Base-by-base conservation (phyloP, 805 yeast genomes). In the Zygosaccharomyces siamensis region DNA sequence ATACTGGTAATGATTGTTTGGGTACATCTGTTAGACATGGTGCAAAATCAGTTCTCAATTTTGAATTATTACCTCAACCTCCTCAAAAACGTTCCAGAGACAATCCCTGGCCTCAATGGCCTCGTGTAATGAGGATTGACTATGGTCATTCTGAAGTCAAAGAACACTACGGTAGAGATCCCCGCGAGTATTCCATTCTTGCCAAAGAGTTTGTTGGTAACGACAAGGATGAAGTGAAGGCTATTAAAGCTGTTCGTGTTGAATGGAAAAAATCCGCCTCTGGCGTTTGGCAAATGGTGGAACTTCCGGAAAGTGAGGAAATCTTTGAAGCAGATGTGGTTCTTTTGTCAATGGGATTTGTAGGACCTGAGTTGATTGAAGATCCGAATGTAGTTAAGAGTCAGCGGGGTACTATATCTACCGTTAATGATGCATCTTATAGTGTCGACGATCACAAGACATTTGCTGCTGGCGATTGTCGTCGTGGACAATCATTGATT, bases 21-120 rank as follows among this genome's bases (percentile, higher is more conserved):
- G 98, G 98, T 72, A 92, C 99, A 39, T 80, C 97, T 20, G 90
- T 93, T 33, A 85, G 98, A 74, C 98, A 93, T 67, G 97, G 97
- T 38, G 98, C 98, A 54, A 83, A 86, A 67, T 86, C 95, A 7
- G 97, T 93, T 50, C 78, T 83, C 56, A 92, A 92, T 78, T 93
- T 92, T 68, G 99, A 92, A 74, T 77, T 92, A 67, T 76, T 92
- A 60, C 99, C 99, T 50, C 82, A 84, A 60, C 99, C 99, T 55
- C 87, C 97, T 32, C 77, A 77, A 27, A 78, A 80, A 50, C 81
- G 97, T 69, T 85, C 90, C 40, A 86, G 82, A 72, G 97, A 93
- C 72, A 92, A 92, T 72, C 98, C 99, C 70, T 92, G 99, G 99
- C 99, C 99, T 39, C 99, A 92, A 74, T 92, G 98, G 98, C 98